Base-by-base conservation (phyloP, 2,329 filamentous ascomycete genomes). In the Stachybotrys elegans region DNA sequence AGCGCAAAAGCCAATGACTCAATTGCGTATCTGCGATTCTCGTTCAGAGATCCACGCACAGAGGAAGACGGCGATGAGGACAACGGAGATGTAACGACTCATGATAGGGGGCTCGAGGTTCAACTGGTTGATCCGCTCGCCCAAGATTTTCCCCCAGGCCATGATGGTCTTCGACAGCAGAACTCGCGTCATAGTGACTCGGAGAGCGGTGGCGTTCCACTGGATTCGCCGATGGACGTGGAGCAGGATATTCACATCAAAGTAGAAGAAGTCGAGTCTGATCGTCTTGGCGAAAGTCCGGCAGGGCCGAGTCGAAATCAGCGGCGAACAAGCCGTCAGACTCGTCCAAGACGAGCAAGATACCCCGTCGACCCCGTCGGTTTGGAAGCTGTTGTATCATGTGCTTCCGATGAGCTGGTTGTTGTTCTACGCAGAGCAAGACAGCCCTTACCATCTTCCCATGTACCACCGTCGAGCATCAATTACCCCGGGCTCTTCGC, bases 1-100 rank as follows among this genome's bases (percentile, higher is more conserved):
- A 86, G 85, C 51, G 88, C 89, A 19, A 95, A 95, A 61, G 84
- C 85, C 22, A 94, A 95, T 55, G 88, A 95, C 60, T 94, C 89
- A 2, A 93, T 94, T 56, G 88, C 89, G 3, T 94, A 95, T 56
- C 72, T 95, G 47, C 84, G 89, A 16, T 95, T 94, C 61, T 88
- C 83, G 78, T 92, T 86, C 57, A 78, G 86, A 43, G 84, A 93
- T 58, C 88, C 88, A 16, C 74, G 84, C 22, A 70, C 76, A 44
- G 74, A 72, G 22, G 74, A 77, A 43, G 73, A 78, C 41, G 66
- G 73, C 9, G 60, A 68, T 32, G 61, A 63, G 16, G 65, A 71
- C 9, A 63, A 67, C 11, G 66, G 63, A 9, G 61, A 62, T 17
- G 62, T n/a, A n/a, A n/a, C n/a, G n/a, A n/a, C n/a, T n/a, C n/a